Percentiles rank a stretch among this genome's conserved stretches.
Conservation (phyloP, 768 basidiomycete genomes). For the Suillus subalutaceus region DNA sequence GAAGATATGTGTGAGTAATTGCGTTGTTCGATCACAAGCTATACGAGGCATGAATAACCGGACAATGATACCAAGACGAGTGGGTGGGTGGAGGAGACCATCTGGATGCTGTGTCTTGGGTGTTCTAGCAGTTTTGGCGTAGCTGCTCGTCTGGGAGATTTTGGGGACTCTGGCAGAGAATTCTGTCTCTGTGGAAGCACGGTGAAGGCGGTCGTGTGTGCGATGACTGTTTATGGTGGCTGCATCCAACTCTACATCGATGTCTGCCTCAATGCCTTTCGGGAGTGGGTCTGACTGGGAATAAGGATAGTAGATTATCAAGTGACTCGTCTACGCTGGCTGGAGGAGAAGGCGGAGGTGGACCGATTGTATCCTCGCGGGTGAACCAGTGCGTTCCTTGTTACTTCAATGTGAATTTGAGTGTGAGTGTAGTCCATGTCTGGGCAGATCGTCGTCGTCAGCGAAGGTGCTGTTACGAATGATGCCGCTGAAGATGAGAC, state of each 20-base stretch:
- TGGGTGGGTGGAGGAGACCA: constrained; percentile 57
- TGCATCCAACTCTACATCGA: constrained; percentile 23
- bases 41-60: constrained; percentile 11
- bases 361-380: constrained; percentile 40
- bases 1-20: constrained; percentile 87
- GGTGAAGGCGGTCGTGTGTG: constrained; percentile 38
- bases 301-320: constrained; percentile 29
- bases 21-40: constrained; percentile 85
- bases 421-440: constrained; percentile 30
- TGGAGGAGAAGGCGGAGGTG: constrained; percentile 59
- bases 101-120: constrained; percentile 37
- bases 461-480: constrained; percentile 31
- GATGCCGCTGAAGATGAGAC: constrained; percentile 29
- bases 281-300: constrained; percentile 26
- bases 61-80: constrained; percentile 34
- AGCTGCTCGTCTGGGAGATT: constrained; percentile 20
- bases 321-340: constrained; percentile 39
- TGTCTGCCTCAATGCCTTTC: constrained; percentile 34
- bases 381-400: constrained; percentile 45
- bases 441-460: constrained; percentile 25
- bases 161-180: constrained; percentile 32
- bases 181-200: constrained; percentile 56
- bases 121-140: constrained; percentile 24
- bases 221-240: constrained; percentile 25
- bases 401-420: constrained; percentile 58